Base-by-base conservation (phyloP, 331 rosid genomes). In the Acacia concinna region DNA sequence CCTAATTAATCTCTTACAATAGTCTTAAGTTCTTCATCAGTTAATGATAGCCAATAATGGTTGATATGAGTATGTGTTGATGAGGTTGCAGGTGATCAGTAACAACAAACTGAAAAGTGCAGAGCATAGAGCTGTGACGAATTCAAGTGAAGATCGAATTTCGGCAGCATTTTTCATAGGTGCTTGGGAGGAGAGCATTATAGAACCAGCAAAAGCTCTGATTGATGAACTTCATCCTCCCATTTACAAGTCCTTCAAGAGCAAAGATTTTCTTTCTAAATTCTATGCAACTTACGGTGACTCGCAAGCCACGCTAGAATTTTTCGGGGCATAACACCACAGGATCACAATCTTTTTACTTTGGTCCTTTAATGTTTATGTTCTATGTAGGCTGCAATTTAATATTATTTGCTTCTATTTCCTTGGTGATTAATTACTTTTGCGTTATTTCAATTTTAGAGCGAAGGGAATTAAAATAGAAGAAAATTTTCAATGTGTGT, bases 201-300 rank as follows among this genome's bases (percentile, higher is more conserved):
- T 87, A 43, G 78, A 77, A 73, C 86, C 90, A 3, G 85, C 77
- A 54, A 62, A 84, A 68, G 68, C 83, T 73, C 41, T 82, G 23
- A 76, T 59, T 25, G 35, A 73, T 57, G 69, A 69, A 31, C 20
- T 15, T 8, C 31, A 71, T 59, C 71, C 82, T 49, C 63, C 72
- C 8, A 3, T 57, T 27, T 79, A 43, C 54, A 62, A 40, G 25
- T 15, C 82, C 62, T 8, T 79, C 72, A 49, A 43, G 35, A 43
- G 4, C 31, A 44, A 71, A 40, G 82, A 79, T 5, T 70, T 79
- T 23, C 40, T 31, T 14, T 5, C 27, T 6, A 34, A 70, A 20
- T 57, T 10, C 52, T 13, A 41, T 6, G 31, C 27, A 49, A 41
- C 15, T 18, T 1, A 3, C 1, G 72, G 27, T 27, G 43, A 44